These are phyloP conservation scores for Emergomyces orientalis DNA, from an alignment of 2,329 filamentous ascomycete genomes.

Conservation along the genomic window DNA sequence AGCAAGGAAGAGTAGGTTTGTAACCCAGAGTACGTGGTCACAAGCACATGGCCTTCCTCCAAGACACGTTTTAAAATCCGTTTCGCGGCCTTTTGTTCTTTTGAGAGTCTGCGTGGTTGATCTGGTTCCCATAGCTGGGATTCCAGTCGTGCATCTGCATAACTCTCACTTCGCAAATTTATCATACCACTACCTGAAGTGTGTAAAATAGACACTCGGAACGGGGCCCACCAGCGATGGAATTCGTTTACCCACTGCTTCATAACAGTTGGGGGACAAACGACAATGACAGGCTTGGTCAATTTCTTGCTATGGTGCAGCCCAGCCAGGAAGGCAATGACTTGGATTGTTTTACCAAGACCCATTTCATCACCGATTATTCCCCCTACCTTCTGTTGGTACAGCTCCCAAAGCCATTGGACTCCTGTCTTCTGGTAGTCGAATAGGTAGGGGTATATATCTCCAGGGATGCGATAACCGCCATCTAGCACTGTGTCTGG, in stretches of 20 bases:
- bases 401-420: conserved; percentile 90
- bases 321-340: conserved; percentile 75
- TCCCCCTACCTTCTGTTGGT: conserved; percentile 79
- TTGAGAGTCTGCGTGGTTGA: conserved; percentile 31
- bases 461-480: conserved; percentile 73
- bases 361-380: conserved; percentile 99
- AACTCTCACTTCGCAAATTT: conserved; percentile 55
- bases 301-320: conserved; percentile 86
- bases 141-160: conserved; percentile 54
- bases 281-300: conserved; percentile 75
- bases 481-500: conserved; percentile 67
- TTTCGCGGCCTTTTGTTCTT: conserved; percentile 60
- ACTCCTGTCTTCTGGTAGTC: conserved; percentile 97
- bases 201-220: conserved; percentile 89
- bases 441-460: conserved; percentile 86
- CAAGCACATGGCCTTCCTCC: conserved; percentile 77
- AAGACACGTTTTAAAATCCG: conserved; percentile 75
- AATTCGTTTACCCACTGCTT: conserved; percentile 99
- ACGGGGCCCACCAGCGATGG: conserved; percentile 98
- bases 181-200: conserved; percentile 95
- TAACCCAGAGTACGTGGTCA: conserved; percentile 93
- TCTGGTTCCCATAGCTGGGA: conserved; percentile 45
- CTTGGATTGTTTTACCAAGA: conserved; percentile 83
- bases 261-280: conserved; percentile 88
- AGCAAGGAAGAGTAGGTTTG: conserved; percentile 81